phyloP scores from a whole-genome alignment of 2,329 filamentous ascomycete genomes.

The Verticillium zaregamsianum region DNA sequence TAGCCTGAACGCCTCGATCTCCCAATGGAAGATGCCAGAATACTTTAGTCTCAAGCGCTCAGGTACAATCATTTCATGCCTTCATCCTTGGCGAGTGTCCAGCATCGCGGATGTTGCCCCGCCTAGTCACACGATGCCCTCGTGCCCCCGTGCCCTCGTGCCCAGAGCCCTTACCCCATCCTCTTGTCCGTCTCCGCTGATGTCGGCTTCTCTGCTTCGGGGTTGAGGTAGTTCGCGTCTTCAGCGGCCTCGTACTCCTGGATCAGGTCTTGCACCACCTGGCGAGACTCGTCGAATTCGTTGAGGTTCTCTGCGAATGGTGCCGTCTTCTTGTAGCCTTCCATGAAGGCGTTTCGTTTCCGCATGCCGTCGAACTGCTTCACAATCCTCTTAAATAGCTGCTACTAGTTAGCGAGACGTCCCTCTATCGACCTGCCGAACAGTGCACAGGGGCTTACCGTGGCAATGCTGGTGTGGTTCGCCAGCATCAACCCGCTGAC shows the following conservation, averaged over 20 bases:
- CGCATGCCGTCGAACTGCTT: slow-evolving; percentile 89
- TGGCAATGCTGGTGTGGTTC: slow-evolving; percentile 96
- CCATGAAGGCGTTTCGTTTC: slow-evolving; percentile 95
- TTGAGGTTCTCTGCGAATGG: slow-evolving; percentile 87
- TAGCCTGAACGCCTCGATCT: slow-evolving; percentile 8
- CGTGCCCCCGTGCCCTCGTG: neutral
- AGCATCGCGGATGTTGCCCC: neutral
- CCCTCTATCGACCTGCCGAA: neutral
- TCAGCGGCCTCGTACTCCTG: slow-evolving; percentile 96
- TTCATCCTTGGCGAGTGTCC: neutral
- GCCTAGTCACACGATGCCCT: neutral
- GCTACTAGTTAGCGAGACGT: neutral
- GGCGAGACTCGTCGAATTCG: slow-evolving; percentile 92
- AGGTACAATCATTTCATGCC: neutral
- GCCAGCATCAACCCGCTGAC: slow-evolving; percentile 97
- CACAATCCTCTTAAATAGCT: slow-evolving; percentile 90
- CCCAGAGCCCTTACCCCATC: slow-evolving; percentile 27
- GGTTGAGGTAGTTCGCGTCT: slow-evolving; percentile 81
- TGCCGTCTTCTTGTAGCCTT: slow-evolving; percentile 92
- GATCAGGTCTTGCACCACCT: slow-evolving; percentile 88
- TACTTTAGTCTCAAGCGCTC: neutral
- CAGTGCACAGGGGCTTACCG: slow-evolving; percentile 43
- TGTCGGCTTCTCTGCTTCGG: slow-evolving; percentile 53
- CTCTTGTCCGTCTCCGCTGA: slow-evolving; percentile 51
- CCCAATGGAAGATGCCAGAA: neutral